Percentiles rank a stretch among this genome's conserved stretches.
These are phyloP conservation scores for Lasiosphaeria miniovina DNA, from an alignment of 495 filamentous ascomycete species.

Conservation along the genomic window DNA sequence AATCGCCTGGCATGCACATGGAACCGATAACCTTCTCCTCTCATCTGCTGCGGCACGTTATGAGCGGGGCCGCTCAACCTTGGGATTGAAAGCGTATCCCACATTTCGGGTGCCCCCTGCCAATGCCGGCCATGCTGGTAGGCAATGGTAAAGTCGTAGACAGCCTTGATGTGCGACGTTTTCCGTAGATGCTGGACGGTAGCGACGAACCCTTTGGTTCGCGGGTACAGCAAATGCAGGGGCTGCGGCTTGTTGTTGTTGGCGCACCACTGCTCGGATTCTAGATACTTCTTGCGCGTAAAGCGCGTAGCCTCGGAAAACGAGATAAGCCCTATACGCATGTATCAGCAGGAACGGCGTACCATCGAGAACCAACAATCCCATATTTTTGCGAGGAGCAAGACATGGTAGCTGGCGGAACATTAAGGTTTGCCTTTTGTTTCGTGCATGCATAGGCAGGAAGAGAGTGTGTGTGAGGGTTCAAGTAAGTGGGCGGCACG, in stretches of 20 bases:
- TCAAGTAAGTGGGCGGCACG: constrained; percentile 15
- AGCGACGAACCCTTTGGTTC: constrained; percentile 55
- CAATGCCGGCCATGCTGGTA: constrained; percentile 48
- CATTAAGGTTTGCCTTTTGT: background rate
- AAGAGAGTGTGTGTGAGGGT: background rate
- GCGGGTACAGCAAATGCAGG: constrained; percentile 53
- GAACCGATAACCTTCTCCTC: constrained; percentile 41
- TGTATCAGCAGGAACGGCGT: background rate
- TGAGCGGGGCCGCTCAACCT: constrained; percentile 29
- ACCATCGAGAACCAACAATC: background rate
- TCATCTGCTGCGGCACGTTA: background rate
- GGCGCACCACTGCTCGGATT: constrained; percentile 48
- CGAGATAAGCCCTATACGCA: constrained; percentile 51
- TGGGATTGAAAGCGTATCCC: constrained; percentile 44
- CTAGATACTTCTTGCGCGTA: constrained; percentile 48
- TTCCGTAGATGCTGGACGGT: constrained; percentile 52
- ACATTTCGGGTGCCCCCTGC: constrained; percentile 48
- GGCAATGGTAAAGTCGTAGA: constrained; percentile 58
- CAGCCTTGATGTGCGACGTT: constrained; percentile 51
- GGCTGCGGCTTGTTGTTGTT: constrained; percentile 44
- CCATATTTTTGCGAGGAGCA: no score
- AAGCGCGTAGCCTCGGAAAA: constrained; percentile 59
- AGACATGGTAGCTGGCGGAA: background rate
- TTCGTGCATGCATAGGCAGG: background rate
- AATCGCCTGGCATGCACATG: constrained; percentile 51